Conservation (phyloP, 306 rosid species). For the Myrica gale region DNA sequence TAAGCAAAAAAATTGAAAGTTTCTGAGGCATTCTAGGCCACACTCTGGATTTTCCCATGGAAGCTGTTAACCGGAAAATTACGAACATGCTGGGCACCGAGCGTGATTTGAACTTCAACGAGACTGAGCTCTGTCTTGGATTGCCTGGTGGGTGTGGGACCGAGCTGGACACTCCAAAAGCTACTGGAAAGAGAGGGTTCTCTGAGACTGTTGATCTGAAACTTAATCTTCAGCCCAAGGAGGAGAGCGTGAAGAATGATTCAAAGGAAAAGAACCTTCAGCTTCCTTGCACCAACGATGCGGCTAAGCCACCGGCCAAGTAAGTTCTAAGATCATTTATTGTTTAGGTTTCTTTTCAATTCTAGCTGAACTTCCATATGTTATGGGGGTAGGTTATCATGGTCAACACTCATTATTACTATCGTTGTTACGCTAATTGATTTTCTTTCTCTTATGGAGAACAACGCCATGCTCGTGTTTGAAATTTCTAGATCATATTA, state of each 20-base stretch:
- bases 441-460: neutral
- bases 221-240: conserved; percentile 64
- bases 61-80: conserved; percentile 46
- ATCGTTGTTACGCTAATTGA: neutral
- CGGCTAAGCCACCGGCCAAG: conserved; percentile 91
- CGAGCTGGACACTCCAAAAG: conserved; percentile 59
- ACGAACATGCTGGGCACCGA: conserved; percentile 37
- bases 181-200: conserved; percentile 82
- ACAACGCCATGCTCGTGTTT: neutral
- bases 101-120: conserved; percentile 59
- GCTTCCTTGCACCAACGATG: conserved; percentile 54
- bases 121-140: conserved; percentile 94
- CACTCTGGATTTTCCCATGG: conserved; percentile 16
- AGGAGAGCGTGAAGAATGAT: conserved; percentile 47
- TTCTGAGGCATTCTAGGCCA: neutral
- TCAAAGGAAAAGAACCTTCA: conserved; percentile 51
- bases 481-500: neutral
- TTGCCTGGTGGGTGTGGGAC: conserved; percentile 63
- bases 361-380: neutral
- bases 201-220: conserved; percentile 88
- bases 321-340: conserved; percentile 11
- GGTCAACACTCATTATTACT: neutral
- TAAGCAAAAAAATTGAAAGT: neutral
- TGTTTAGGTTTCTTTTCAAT: neutral
- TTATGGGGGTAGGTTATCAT: neutral